A percentile compares a stretch with the other conserved stretches of the same genome.
Conservation (phyloP, 306 rosid species). For the Trifolium subterraneum region DNA sequence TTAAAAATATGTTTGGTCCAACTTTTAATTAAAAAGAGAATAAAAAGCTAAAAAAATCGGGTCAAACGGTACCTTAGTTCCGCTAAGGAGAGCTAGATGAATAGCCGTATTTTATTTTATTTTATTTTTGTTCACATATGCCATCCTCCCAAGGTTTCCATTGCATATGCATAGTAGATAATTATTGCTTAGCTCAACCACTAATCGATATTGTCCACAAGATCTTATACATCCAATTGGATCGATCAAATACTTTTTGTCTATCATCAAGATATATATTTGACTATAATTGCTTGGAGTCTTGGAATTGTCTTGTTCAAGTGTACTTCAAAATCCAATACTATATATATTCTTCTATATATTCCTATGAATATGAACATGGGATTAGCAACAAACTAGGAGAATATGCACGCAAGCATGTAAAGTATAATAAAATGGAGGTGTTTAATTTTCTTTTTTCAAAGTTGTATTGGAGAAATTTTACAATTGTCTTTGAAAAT, state of each 20-base stretch:
- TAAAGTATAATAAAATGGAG: too few relatives aligned
- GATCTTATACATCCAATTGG: slow-evolving; percentile 40
- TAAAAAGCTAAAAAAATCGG: too few relatives aligned
- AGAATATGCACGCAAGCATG: not conserved
- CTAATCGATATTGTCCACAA: slow-evolving; percentile 21
- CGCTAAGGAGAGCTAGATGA: too few relatives aligned
- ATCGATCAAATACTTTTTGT: slow-evolving; percentile 37
- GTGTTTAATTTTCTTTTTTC: too few relatives aligned
- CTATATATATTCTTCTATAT: not conserved
- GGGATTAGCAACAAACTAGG: slow-evolving; percentile 17
- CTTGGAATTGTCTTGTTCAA: slow-evolving; percentile 22
- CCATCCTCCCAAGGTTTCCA: not conserved
- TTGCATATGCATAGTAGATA: not conserved
- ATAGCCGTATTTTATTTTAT: not conserved
- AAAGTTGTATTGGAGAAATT: too few relatives aligned
- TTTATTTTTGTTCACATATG: not conserved
- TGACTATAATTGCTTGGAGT: not conserved
- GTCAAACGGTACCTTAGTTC: too few relatives aligned
- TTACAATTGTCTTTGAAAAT: too few relatives aligned
- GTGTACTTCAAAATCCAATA: slow-evolving; percentile 9
- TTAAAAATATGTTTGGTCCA: too few relatives aligned
- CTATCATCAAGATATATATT: too few relatives aligned
- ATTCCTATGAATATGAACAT: slow-evolving; percentile 22
- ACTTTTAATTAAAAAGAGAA: too few relatives aligned
- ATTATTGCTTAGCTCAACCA: slow-evolving; percentile 12